phyloP scores from a whole-genome alignment of 805 yeast species.

The Pichia membranifaciens region DNA sequence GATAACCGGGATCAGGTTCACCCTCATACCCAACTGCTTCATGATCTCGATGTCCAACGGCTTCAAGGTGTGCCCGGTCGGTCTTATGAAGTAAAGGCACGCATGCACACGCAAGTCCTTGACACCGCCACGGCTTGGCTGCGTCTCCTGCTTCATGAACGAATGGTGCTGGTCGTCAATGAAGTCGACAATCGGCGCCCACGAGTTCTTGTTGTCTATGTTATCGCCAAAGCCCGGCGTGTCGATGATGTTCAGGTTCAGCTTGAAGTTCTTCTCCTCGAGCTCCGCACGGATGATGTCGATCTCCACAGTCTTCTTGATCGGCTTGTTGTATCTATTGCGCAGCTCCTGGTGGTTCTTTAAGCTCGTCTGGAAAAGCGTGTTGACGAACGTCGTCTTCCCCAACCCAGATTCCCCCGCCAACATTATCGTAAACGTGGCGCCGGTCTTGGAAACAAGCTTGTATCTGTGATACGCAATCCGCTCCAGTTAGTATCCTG shows the following conservation, averaged over 20 bases:
- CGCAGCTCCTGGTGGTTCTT: constrained; percentile 53
- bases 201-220: constrained; percentile 76
- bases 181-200: constrained; percentile 84
- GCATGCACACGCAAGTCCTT: constrained; percentile 89
- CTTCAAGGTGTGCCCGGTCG: constrained; percentile 82
- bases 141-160: constrained; percentile 89
- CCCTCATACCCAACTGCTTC: constrained; percentile 75
- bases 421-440: constrained; percentile 73
- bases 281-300: constrained; percentile 74
- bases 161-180: constrained; percentile 88
- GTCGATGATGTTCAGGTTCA: constrained; percentile 76
- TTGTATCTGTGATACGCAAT: constrained; percentile 46
- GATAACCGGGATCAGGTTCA: constrained; percentile 83
- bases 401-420: constrained; percentile 93
- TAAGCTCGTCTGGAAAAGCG: constrained; percentile 70
- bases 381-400: constrained; percentile 85
- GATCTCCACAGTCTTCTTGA: constrained; percentile 68
- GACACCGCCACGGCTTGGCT: constrained; percentile 61
- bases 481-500: too few species aligned
- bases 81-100: constrained; percentile 83
- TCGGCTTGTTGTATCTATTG: constrained; percentile 52
- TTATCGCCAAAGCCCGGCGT: constrained; percentile 94
- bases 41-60: constrained; percentile 85
- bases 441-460: constrained; percentile 68
- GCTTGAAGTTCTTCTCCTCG: constrained; percentile 76